These are phyloP conservation scores for Nicotiana sylvestris DNA, from an alignment of 257 asterid species.

Conservation along the genomic window DNA sequence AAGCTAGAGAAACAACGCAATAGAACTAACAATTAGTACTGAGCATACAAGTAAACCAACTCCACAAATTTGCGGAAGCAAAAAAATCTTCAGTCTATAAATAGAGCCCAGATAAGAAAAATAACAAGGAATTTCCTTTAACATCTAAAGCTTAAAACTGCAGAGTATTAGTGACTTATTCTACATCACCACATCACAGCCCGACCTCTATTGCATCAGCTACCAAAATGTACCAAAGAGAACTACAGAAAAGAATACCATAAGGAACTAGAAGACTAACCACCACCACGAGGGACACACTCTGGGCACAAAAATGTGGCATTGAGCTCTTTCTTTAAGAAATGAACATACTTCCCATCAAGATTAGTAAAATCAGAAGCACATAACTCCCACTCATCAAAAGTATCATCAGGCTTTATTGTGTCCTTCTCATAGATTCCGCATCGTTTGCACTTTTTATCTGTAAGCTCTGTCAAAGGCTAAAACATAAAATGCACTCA, in stretches of 20 bases:
- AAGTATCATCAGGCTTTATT: conserved; percentile 45
- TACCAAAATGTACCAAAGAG: neutral
- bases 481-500: conserved; percentile 33
- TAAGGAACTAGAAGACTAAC: conserved; percentile 5
- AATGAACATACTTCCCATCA: conserved; percentile 43
- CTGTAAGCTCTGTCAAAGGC: conserved; percentile 61
- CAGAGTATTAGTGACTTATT: neutral
- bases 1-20: conserved; percentile 27
- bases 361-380: conserved; percentile 57
- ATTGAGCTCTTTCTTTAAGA: conserved; percentile 30
- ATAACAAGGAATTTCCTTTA: neutral
- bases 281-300: conserved; percentile 18
- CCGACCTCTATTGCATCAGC: neutral
- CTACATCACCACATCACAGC: neutral
- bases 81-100: neutral
- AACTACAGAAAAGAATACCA: neutral
- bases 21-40: neutral
- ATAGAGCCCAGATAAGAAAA: neutral
- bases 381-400: conserved; percentile 89
- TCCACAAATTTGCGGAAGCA: neutral
- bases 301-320: conserved; percentile 38
- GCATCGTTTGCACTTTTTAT: conserved; percentile 73
- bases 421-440: conserved; percentile 73
- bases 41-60: neutral
- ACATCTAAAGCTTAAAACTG: neutral